phyloP scores from a whole-genome alignment of 1,284 basidiomycete genomes.

The Malassezia pachydermatis region DNA sequence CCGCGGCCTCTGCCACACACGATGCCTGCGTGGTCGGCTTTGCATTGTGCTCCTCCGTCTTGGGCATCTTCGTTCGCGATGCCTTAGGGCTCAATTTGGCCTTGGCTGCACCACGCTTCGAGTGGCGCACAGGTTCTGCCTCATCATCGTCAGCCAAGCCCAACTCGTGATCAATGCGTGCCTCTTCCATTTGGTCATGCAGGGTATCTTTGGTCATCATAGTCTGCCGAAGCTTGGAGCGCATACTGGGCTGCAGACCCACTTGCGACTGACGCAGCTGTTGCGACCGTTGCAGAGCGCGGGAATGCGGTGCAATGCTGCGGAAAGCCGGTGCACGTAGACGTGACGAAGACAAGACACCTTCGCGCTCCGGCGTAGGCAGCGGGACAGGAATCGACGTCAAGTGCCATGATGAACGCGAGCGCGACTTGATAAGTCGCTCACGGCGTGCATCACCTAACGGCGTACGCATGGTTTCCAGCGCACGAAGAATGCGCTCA shows the following conservation, averaged over 20 bases:
- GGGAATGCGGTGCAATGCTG: slow-evolving; percentile 32
- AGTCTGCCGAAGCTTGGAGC: slow-evolving; percentile 17
- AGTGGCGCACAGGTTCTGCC: slow-evolving; percentile 3
- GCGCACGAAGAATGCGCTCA: slow-evolving; percentile 48
- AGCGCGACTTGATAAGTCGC: slow-evolving; percentile 13
- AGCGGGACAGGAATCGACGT: slow-evolving; percentile 17
- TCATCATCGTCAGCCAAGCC: neutral
- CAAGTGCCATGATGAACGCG: slow-evolving; percentile 16
- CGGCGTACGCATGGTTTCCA: slow-evolving; percentile 47
- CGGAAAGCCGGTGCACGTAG: neutral
- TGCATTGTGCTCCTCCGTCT: slow-evolving; percentile 1
- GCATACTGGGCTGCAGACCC: slow-evolving; percentile 5
- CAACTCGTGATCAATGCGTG: neutral
- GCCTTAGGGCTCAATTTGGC: neutral
- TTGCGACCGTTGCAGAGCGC: slow-evolving; percentile 13
- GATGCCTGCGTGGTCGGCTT: slow-evolving; percentile 3
- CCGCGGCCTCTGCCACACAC: slow-evolving; percentile 10
- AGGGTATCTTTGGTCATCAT: neutral
- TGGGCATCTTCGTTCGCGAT: slow-evolving; percentile 5
- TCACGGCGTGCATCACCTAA: slow-evolving; percentile 30
- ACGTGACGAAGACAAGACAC: neutral
- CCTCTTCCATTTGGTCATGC: neutral
- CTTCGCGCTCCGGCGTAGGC: slow-evolving; percentile 9
- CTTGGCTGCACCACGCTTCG: neutral
- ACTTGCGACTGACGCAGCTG: slow-evolving; percentile 9